A percentile compares a stretch with the other conserved stretches of the same genome.
These are phyloP conservation scores for Phaeosphaeria sp. DNA, from an alignment of 2,329 filamentous ascomycete species.

Conservation along the genomic window DNA sequence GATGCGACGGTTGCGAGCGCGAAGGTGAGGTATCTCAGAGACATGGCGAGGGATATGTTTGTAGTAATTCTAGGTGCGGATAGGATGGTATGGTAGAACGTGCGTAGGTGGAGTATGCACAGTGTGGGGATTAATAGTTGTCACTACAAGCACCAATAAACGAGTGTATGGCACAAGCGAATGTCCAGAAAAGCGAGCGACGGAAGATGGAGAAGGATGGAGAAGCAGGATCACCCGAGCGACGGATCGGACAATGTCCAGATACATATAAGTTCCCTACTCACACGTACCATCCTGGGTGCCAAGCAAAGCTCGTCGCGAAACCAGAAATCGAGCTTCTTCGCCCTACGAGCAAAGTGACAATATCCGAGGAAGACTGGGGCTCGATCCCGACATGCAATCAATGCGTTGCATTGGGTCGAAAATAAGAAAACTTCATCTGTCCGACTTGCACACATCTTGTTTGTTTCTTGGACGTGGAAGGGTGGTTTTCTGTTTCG, in stretches of 20 bases:
- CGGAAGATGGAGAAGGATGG: background rate
- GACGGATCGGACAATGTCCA: background rate
- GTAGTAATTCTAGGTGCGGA: background rate
- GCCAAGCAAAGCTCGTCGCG: background rate
- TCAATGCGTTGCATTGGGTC: background rate
- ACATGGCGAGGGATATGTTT: constrained; percentile 20
- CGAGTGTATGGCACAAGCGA: constrained; percentile 2
- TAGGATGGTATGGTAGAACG: background rate
- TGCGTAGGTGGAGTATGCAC: background rate
- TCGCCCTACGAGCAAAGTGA: background rate
- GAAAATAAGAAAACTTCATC: background rate
- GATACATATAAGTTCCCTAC: background rate
- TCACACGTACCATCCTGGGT: background rate
- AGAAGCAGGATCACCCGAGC: background rate
- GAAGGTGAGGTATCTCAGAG: constrained; percentile 30
- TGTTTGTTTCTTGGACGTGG: background rate
- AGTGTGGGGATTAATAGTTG: background rate
- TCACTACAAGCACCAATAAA: background rate
- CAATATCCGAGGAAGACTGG: constrained; percentile 2
- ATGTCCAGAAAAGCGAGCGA: background rate
- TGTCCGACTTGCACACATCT: background rate
- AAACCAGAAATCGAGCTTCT: background rate
- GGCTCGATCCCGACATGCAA: background rate
- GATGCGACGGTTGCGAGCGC: constrained; percentile 29
- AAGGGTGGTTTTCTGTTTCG: background rate